Base-by-base conservation (phyloP, 2,329 filamentous ascomycete species). In the Trichoderma cornu-damae region DNA sequence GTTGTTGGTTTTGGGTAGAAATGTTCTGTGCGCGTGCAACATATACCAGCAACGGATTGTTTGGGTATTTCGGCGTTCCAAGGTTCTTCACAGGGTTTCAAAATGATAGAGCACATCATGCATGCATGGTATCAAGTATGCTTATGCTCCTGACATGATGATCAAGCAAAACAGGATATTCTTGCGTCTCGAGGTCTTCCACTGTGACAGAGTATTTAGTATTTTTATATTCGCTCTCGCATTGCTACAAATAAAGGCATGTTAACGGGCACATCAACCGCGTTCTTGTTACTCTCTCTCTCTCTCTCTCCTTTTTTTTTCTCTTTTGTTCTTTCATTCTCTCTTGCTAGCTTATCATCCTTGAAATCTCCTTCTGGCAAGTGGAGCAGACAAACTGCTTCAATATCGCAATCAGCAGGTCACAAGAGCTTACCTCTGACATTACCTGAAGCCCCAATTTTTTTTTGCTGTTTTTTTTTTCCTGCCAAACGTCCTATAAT, bases 351-450 rank as follows among this genome's bases (percentile, higher is more conserved):
- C 32, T 38, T 16, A 62, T 63, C 61, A 52, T 66, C 61, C 65
- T 64, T 37, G 22, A 16, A 35, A 37, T 8, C 42, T 32, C 12
- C 24, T n/a, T 44, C 24, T 40, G 34, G 40, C 55, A 47, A 51
- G 28, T 12, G 20, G 30, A 58, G 35, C 28, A 51, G 54, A 44
- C 18, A 50, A 44, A 20, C n/a, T 55, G 46, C 57, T 50, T 59
- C 40, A 7, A 14, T 35, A 16, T 49, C 62, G 59, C 61, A 65
- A 69, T 68, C 69, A 72, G 67, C 65, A 71, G 70, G 69, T 32
- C 58, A 70, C 62, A 68, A 66, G 65, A 70, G 72, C 77, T 80
- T 80, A 80, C 77, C 78, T 78, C 77, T 77, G 75, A 79, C 77
- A 76, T 79, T 79, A 79, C 78, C 76, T 78, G 14, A 49, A 55